Base-by-base conservation (phyloP, 495 filamentous ascomycete genomes). In the Penicillium parvum region DNA sequence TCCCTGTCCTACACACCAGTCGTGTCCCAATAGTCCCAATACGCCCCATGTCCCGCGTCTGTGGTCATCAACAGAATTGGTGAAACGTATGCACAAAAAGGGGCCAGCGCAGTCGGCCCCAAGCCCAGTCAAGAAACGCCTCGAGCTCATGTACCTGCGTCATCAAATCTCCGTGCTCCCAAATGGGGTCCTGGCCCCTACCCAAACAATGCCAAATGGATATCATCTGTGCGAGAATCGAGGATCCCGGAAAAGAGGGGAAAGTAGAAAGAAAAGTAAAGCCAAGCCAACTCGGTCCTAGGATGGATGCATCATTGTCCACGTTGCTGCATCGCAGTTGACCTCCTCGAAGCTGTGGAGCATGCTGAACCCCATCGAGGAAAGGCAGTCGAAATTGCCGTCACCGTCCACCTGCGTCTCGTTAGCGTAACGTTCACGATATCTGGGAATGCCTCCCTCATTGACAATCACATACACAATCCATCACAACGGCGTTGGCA, bases 311-410 rank as follows among this genome's bases (percentile, higher is more conserved):
- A 79, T 66, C 72, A 78, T 76, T 5, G 73, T 76, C 77, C 79
- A 83, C 18, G 76, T 84, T 25, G 83, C 79, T 16, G 83, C 82
- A 38, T 85, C 79, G 63, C 85, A 90, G 33, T 78, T 83, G 35
- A 89, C 76, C 63, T 92, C 86, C 58, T 92, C 87, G 52, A 85
- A 92, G 35, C 66, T 82, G 62, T 90, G 80, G 45, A 89, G 64
- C 36, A 83, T 77, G 30, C 72, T 81, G 45, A 90, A 91, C 5
- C 87, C 86, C 78, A 92, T 85, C 1, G 78, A 80, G 15, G 77
- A 71, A 29, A 92, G 61, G 41, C 78, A 79, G 51, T 90, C 87
- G 43, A 80, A 76, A 36, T 79, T 77, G 33, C 83, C 83, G 38
- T 89, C 84, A 14, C 76, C 74, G 43, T 84, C 81, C 58, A 86